These are phyloP conservation scores for Pachysandra terminalis DNA, from an alignment of 164 flowering plant species.

Conservation along the genomic window DNA sequence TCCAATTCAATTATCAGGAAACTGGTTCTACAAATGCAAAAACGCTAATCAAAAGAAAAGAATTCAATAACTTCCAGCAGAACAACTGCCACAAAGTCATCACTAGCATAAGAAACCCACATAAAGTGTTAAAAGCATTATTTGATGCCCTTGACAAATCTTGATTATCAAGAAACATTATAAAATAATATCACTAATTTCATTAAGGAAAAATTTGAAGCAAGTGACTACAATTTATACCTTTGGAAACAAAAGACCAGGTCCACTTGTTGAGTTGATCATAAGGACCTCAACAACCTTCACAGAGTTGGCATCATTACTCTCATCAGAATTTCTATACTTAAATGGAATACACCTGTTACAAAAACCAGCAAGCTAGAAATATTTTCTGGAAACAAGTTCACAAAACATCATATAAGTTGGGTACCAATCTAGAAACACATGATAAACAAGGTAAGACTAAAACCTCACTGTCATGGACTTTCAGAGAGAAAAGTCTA, in stretches of 20 bases:
- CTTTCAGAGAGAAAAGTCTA: no score
- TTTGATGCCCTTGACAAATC: background rate
- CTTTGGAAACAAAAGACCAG: slow-evolving; percentile 89
- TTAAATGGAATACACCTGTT: slow-evolving; percentile 76
- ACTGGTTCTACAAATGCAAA: no score
- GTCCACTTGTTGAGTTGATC: slow-evolving; percentile 82
- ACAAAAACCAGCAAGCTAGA: background rate
- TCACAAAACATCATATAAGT: background rate
- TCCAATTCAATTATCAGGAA: no score
- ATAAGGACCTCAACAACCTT: slow-evolving; percentile 68
- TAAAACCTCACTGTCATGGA: background rate
- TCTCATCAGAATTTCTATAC: slow-evolving; percentile 36
- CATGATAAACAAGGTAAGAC: background rate
- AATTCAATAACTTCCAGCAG: no score
- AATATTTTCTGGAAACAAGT: background rate
- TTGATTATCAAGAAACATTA: background rate
- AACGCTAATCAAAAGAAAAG: no score
- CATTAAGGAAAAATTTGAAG: background rate
- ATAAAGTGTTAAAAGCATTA: no score
- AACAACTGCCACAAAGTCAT: no score
- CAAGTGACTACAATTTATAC: no score
- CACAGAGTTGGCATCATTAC: slow-evolving; percentile 28
- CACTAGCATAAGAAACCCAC: background rate
- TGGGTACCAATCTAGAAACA: background rate
- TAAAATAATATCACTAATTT: background rate